These are phyloP conservation scores for Lavandula angustifolia DNA, from an alignment of 257 asterid species.

Conservation along the genomic window DNA sequence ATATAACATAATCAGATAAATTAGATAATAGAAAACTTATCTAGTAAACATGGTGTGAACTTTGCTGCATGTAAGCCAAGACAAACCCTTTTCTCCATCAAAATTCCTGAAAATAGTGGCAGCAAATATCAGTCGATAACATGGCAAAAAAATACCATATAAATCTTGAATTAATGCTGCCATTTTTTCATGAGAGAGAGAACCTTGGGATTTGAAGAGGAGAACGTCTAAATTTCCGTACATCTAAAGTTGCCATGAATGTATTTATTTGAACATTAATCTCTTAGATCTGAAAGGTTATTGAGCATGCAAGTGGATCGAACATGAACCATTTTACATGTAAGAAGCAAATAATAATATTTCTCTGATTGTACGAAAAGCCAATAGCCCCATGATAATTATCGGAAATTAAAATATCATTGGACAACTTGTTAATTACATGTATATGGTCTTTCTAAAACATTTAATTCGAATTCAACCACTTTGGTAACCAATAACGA, in stretches of 20 bases:
- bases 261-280: conserved; percentile 9
- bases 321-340: conserved; percentile 4
- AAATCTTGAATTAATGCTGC: no score
- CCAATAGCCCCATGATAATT: conserved; percentile 19
- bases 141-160: no score
- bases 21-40: conserved; percentile 14
- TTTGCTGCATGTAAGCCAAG: not conserved
- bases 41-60: not conserved
- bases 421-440: not conserved
- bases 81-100: conserved; percentile 18
- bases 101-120: conserved; percentile 3
- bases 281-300: conserved; percentile 23
- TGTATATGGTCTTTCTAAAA: not conserved
- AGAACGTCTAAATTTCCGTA: conserved; percentile 4
- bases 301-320: conserved; percentile 38
- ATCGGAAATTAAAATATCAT: not conserved
- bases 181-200: not conserved
- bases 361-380: conserved; percentile 29
- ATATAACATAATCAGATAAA: not conserved
- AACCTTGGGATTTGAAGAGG: not conserved
- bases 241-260: conserved; percentile 17
- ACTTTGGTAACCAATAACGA: conserved; percentile 32
- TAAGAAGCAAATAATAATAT: not conserved
- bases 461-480: conserved; percentile 26
- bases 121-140: no score